Conservation (phyloP, 129 eudicot species). For the Logfia minima region DNA sequence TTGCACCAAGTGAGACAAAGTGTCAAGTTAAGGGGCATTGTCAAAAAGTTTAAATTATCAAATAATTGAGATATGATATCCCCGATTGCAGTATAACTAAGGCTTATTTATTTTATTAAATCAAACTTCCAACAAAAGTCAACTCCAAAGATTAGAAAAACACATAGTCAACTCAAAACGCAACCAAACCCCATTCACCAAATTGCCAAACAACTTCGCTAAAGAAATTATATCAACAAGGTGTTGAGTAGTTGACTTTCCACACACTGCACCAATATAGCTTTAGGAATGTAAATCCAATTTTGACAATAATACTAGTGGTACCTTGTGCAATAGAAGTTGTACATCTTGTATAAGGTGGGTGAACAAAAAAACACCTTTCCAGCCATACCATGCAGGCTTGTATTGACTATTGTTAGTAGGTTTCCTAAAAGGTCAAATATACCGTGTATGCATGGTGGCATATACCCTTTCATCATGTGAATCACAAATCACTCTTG, state of each 20-base stretch:
- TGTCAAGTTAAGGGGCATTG: neutral
- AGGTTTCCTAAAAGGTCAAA: slow-evolving; percentile 22
- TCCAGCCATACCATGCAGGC: slow-evolving; percentile 15
- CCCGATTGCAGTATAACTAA: neutral
- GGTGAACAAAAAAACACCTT: slow-evolving; percentile 27
- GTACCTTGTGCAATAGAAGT: slow-evolving; percentile 13
- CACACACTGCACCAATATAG: neutral
- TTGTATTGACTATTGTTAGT: slow-evolving; percentile 27
- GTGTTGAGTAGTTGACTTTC: slow-evolving; percentile 15
- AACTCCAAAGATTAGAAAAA: slow-evolving; percentile 1
- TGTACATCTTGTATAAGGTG: slow-evolving; percentile 19
- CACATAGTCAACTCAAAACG: slow-evolving; percentile 3
- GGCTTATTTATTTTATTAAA: neutral
- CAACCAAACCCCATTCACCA: slow-evolving; percentile 20
- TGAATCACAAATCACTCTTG: slow-evolving; percentile 26
- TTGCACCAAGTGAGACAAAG: slow-evolving; percentile 19
- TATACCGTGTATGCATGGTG: slow-evolving; percentile 33
- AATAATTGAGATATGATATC: neutral
- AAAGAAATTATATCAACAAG: slow-evolving; percentile 10
- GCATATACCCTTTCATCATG: slow-evolving; percentile 29
- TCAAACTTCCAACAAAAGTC: neutral
- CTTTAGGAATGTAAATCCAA: slow-evolving; percentile 1
- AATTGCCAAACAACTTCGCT: slow-evolving; percentile 7
- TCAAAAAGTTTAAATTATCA: neutral
- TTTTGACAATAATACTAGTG: neutral